Evolutionary conservation across 106 monocot species (phyloP).

Genomic region (Agapanthus africanus): DNA sequence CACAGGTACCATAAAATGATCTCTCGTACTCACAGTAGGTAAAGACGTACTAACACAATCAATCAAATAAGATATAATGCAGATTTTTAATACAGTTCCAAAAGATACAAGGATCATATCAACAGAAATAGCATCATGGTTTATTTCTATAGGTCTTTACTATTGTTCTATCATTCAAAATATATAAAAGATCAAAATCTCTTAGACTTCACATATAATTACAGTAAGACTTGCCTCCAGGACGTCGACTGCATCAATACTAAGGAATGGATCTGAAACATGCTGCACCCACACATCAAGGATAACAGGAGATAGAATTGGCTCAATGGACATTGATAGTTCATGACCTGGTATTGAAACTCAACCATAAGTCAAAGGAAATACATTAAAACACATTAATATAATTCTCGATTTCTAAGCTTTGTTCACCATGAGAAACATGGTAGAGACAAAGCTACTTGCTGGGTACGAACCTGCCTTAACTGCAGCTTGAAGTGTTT

Average conservation of each 20-base stretch:
- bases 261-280: conserved; percentile 92
- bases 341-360: conserved; percentile 39
- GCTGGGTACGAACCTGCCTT: conserved; percentile 49
- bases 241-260: conserved; percentile 88
- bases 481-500: conserved; percentile 86
- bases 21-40: not conserved
- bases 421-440: not conserved
- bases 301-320: conserved; percentile 76
- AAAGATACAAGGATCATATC: not conserved
- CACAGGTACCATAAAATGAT: not conserved
- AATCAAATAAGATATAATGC: not conserved
- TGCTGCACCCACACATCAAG: conserved; percentile 79
- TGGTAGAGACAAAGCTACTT: not conserved
- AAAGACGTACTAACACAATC: not conserved
- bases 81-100: not conserved
- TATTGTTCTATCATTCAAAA: not conserved
- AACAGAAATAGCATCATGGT: not conserved
- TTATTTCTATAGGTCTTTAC: not conserved
- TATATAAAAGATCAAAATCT: not conserved
- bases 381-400: not conserved
- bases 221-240: conserved; percentile 50
- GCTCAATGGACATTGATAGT: conserved; percentile 53
- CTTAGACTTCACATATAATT: too few species aligned
- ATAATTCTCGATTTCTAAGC: not conserved
- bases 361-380: not conserved